phyloP scores from a whole-genome alignment of 176 grass and related monocot genomes.

The Musa beccarii region DNA sequence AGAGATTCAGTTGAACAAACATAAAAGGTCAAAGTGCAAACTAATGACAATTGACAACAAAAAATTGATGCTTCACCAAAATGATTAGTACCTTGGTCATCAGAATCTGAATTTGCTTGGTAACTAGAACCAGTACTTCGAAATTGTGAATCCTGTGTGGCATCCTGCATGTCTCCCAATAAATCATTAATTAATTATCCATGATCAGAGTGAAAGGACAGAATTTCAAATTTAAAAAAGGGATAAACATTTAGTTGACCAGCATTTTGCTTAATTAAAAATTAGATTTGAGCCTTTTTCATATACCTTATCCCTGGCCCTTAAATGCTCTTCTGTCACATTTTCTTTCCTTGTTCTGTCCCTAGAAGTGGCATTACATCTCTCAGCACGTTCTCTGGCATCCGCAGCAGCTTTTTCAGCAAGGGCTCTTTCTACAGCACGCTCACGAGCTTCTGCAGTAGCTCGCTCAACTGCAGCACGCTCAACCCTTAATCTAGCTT shows the following conservation, averaged over 20 bases:
- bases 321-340: slow-evolving; percentile 4
- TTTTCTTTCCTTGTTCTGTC: not conserved
- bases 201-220: not conserved
- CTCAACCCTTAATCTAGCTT: slow-evolving; percentile 13
- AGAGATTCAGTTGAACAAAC: not conserved
- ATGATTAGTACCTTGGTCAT: slow-evolving; percentile 3
- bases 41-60: not conserved
- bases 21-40: not conserved
- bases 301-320: slow-evolving; percentile 7
- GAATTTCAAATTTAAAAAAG: not conserved
- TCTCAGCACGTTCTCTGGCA: slow-evolving; percentile 16
- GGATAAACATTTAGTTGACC: not conserved
- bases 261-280: not conserved
- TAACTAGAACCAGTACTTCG: not conserved
- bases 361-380: not conserved
- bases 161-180: slow-evolving; percentile 1
- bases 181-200: not conserved
- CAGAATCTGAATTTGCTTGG: slow-evolving; percentile 6
- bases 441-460: slow-evolving; percentile 13
- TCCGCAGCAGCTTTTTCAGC: slow-evolving; percentile 18
- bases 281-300: not conserved
- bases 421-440: slow-evolving; percentile 17
- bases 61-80: not conserved
- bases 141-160: not conserved
- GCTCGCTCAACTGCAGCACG: slow-evolving; percentile 16